Base-by-base conservation (phyloP, 441 rosid genomes). In the Gossypium lobatum region DNA sequence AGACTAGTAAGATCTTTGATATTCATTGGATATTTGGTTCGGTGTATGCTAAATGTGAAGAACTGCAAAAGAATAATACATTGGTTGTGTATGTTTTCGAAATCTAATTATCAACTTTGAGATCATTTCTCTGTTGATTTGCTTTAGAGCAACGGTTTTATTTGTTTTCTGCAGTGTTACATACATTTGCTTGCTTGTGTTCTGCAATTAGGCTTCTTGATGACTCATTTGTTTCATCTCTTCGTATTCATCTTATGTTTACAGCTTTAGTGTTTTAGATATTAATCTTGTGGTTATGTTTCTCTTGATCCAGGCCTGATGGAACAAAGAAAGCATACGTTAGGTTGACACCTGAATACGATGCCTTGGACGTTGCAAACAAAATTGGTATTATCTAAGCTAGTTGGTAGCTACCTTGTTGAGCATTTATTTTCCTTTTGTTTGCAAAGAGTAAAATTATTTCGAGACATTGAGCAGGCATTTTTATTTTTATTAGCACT, bases 311-410 rank as follows among this genome's bases (percentile, higher is more conserved):
- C 87, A 90, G 98, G 91, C 98, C 98, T 61, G 97, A 94, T 80
- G 97, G 97, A 23, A 92, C 97, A 0, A 94, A 94, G 92, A 92
- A 91, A 80, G 97, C 98, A 2, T 91, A 87, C 70, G 97, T 94
- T 31, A 90, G 98, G 85, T 83, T 94, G 84, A 88, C 97, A 34
- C 96, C 97, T 1, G 97, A 92, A 74, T 83, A 78, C 7, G 97
- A 92, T 80, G 98, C 97, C 8, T 80, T 94, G 81, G 98, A 92
- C 34, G 96, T 92, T 70, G 97, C 96, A 25, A 94, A 92, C 94
- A 94, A 94, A 73, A 94, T 94, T 3, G 98, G 97, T 66, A 92
- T 94, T 72, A 92, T 92, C 71, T 92, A 89, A 85, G 80, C 59
- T 48, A 21, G 66, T 59, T 39, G 0, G 20, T 13, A 17, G 26